phyloP scores from a whole-genome alignment of 179 eudicot genomes.

The Gypsophila paniculata region DNA sequence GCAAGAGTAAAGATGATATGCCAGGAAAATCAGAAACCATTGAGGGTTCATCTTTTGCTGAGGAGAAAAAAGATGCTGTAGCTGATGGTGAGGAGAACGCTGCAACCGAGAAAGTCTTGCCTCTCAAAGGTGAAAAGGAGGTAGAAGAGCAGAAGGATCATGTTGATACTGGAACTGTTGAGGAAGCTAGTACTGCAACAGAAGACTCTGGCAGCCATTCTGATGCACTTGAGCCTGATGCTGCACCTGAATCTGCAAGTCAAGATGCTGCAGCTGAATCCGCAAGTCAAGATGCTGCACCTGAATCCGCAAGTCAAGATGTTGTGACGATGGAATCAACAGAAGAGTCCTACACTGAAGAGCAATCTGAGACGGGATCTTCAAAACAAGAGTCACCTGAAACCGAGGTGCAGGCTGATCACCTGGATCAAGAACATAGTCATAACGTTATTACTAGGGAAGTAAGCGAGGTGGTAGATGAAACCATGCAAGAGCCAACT shows the following conservation, averaged over 20 bases:
- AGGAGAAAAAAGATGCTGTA: constrained; percentile 36
- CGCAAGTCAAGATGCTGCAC: too few relatives aligned
- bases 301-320: constrained; percentile 24
- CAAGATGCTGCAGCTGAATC: constrained; percentile 23
- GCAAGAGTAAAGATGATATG: constrained; percentile 28
- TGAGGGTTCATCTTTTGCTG: constrained; percentile 30
- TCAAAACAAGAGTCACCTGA: constrained; percentile 34
- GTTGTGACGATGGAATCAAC: constrained; percentile 16
- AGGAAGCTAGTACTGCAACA: constrained; percentile 23
- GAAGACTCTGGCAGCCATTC: constrained; percentile 27
- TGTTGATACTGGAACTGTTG: constrained; percentile 23
- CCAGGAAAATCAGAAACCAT: constrained; percentile 33
- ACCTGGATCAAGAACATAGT: constrained; percentile 29
- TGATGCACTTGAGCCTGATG: constrained; percentile 32
- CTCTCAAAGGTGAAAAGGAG: constrained; percentile 35
- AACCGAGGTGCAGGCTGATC: constrained; percentile 30
- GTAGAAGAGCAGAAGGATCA: constrained; percentile 26
- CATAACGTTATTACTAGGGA: constrained; percentile 24
- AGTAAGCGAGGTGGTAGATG: constrained; percentile 30
- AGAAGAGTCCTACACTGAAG: constrained; percentile 30
- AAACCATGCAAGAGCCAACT: constrained; percentile 35
- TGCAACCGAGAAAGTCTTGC: constrained; percentile 24
- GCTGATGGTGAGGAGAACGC: constrained; percentile 29
- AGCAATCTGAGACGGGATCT: constrained; percentile 28
- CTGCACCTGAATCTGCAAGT: constrained; percentile 22